Percentiles rank a stretch among this genome's conserved stretches.
These are phyloP conservation scores for Pythium volutum DNA, from an alignment of 352 stramenopile genomes.

Conservation along the genomic window DNA sequence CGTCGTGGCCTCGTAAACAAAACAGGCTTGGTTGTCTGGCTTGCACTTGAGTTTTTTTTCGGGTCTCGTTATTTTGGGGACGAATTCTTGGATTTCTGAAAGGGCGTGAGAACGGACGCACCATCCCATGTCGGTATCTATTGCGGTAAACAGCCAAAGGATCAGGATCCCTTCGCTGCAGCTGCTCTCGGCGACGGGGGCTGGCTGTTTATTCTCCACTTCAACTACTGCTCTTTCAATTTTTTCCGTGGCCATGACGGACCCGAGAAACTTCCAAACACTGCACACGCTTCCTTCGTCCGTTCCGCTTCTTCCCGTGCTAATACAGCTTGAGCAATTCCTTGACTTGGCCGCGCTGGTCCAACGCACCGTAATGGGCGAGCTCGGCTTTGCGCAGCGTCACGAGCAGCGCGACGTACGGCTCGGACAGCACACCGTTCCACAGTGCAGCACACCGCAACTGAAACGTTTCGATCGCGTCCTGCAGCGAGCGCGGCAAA, in stretches of 20 bases:
- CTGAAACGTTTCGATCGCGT: slow-evolving; percentile 21
- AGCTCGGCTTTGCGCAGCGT: slow-evolving; percentile 20
- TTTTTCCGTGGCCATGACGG: too few species aligned
- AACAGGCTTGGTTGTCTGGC: too few species aligned
- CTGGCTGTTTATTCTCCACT: too few species aligned
- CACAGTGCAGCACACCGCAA: slow-evolving; percentile 3
- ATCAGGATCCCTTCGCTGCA: not conserved
- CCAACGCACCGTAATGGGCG: slow-evolving; percentile 15
- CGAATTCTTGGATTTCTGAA: too few species aligned
- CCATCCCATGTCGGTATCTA: not conserved
- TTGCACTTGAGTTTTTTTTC: too few species aligned
- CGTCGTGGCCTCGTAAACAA: too few species aligned
- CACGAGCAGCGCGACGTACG: slow-evolving; percentile 20
- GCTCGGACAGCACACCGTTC: slow-evolving; percentile 14
- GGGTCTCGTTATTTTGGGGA: too few species aligned
- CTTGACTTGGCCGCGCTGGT: not conserved
- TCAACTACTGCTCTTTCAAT: too few species aligned
- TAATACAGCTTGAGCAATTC: slow-evolving; percentile 17
- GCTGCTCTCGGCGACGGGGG: too few species aligned
- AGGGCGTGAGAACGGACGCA: not conserved
- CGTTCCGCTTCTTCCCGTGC: not conserved
- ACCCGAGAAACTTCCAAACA: not conserved
- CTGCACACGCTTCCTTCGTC: not conserved
- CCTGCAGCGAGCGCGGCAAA: slow-evolving; percentile 22
- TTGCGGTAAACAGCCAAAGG: not conserved